phyloP scores from a whole-genome alignment of 495 filamentous ascomycete species.

The Aspergillus homomorphus region DNA sequence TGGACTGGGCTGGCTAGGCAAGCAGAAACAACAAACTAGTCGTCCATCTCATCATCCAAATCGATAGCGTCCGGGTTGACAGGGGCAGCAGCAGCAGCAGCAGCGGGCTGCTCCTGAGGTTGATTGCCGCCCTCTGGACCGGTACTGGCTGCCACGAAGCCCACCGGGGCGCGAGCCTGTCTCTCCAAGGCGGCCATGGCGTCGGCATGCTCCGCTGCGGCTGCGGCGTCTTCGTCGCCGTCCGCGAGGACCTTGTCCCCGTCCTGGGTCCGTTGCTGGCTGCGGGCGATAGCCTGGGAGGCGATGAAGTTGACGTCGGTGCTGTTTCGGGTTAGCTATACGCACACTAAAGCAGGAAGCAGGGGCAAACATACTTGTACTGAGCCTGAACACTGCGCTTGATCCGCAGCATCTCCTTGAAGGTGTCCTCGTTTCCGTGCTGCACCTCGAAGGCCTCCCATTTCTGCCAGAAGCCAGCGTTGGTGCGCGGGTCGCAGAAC shows the following conservation, averaged over 20 bases:
- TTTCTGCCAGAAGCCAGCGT: conserved; percentile 86
- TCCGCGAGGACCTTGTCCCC: conserved; percentile 23
- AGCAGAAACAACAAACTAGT: conserved; percentile 9
- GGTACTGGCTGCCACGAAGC: conserved; percentile 85
- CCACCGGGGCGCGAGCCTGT: conserved; percentile 81
- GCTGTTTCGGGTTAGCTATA: conserved; percentile 32
- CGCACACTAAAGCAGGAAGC: background rate
- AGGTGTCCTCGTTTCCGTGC: conserved; percentile 98
- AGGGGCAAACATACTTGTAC: conserved; percentile 66
- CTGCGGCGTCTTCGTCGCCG: conserved; percentile 40
- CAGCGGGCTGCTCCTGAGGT: conserved; percentile 35
- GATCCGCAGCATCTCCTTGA: conserved; percentile 97
- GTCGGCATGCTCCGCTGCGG: conserved; percentile 59
- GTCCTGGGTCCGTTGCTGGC: conserved; percentile 57
- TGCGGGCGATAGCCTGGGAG: conserved; percentile 85
- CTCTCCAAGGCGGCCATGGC: conserved; percentile 91
- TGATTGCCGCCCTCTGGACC: conserved; percentile 73
- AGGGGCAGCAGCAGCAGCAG: conserved; percentile 35
- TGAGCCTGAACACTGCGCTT: conserved; percentile 96
- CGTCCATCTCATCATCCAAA: conserved; percentile 64
- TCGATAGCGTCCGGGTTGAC: conserved; percentile 89
- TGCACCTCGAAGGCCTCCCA: conserved; percentile 97
- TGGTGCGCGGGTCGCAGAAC: conserved; percentile 93
- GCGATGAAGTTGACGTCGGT: conserved; percentile 99
- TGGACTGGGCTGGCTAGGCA: conserved; percentile 8